Conservation (phyloP, 2,329 filamentous ascomycete species). For the Colletotrichum navitas region DNA sequence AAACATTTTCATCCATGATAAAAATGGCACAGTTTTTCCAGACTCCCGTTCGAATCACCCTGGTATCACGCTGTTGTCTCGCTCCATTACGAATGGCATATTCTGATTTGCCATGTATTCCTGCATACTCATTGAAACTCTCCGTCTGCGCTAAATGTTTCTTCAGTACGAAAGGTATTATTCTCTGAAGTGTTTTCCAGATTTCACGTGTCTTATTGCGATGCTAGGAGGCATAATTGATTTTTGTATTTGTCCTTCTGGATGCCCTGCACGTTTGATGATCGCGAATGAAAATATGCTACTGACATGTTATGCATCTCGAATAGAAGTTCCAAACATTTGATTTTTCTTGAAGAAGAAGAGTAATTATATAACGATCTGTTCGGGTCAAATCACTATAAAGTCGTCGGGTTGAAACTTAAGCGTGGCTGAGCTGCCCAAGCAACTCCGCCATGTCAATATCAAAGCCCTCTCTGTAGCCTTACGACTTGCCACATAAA, state of each 20-base stretch:
- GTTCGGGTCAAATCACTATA: no score
- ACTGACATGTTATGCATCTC: neutral
- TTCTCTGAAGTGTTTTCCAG: no score
- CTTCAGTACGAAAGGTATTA: neutral
- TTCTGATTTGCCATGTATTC: neutral
- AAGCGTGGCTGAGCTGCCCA: neutral
- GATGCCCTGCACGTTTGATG: rapidly evolving
- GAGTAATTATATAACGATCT: neutral
- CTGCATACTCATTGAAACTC: rapidly evolving
- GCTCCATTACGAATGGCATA: no score
- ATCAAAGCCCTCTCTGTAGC: neutral
- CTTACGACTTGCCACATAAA: neutral
- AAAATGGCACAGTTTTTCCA: neutral
- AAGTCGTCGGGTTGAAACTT: neutral
- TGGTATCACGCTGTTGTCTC: neutral
- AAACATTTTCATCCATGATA: no score
- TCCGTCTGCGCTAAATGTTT: rapidly evolving
- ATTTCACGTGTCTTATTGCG: rapidly evolving
- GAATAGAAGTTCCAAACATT: no score
- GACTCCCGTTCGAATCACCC: neutral
- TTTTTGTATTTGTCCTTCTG: no score
- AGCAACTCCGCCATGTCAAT: neutral
- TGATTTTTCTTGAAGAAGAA: neutral
- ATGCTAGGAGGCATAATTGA: neutral
- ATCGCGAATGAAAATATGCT: rapidly evolving